Conservation (phyloP, 495 filamentous ascomycete genomes). For the Antarctomyces pellizariae region DNA sequence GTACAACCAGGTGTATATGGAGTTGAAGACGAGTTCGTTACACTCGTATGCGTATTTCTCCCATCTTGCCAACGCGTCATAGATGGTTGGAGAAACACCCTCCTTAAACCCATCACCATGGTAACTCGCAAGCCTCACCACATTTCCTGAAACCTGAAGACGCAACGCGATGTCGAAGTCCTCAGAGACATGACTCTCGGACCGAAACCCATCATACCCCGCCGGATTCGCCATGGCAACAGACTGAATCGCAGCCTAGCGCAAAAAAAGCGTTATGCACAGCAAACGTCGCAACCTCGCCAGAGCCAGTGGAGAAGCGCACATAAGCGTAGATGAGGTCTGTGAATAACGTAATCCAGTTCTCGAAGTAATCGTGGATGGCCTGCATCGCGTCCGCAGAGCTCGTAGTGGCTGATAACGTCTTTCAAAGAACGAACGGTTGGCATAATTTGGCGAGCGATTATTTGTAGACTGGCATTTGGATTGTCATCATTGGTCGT, state of each 20-base stretch:
- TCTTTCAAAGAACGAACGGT: constrained; percentile 36
- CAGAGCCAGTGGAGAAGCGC: constrained; percentile 37
- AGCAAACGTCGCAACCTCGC: constrained; percentile 45
- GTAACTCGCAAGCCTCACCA: constrained; percentile 40
- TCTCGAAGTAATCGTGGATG: constrained; percentile 32
- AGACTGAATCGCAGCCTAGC: constrained; percentile 45
- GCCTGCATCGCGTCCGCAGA: constrained; percentile 52
- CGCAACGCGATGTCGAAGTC: constrained; percentile 57
- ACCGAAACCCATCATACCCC: constrained; percentile 46
- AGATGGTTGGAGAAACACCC: constrained; percentile 51
- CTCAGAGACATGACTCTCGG: constrained; percentile 47
- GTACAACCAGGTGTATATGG: constrained; percentile 18
- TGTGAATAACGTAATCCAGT: constrained; percentile 48
- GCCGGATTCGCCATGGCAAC: constrained; percentile 26
- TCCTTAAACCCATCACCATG: constrained; percentile 45
- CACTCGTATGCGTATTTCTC: constrained; percentile 62
- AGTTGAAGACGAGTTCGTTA: constrained; percentile 39
- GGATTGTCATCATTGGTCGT: constrained; percentile 26
- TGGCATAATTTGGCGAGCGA: constrained; percentile 34
- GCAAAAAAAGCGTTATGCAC: constrained; percentile 45
- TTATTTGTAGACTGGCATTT: constrained; percentile 59
- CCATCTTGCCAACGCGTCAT: constrained; percentile 52
- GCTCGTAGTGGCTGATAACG: constrained; percentile 43
- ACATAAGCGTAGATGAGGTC: constrained; percentile 50
- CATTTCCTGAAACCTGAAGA: constrained; percentile 38